Conservation (phyloP, 257 asterid species). For the Lantana camara region DNA sequence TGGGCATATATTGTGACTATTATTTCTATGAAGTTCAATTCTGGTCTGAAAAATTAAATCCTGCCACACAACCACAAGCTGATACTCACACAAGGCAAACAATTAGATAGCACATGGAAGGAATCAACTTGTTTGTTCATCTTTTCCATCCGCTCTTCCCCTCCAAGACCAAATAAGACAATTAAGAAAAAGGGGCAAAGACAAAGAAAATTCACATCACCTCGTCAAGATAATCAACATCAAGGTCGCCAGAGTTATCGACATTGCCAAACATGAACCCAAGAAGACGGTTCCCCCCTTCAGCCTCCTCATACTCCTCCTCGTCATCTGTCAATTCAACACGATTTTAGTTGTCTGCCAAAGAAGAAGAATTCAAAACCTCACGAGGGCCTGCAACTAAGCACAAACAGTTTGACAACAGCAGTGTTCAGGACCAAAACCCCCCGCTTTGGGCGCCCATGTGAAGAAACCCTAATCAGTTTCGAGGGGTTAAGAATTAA, state of each 20-base stretch:
- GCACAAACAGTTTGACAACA: slow-evolving; percentile 3
- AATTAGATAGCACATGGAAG: not conserved
- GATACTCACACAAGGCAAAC: not conserved
- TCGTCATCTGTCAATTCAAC: slow-evolving; percentile 73
- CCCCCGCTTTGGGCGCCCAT: not conserved
- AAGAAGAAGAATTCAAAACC: slow-evolving; percentile 25
- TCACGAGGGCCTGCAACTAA: slow-evolving; percentile 18
- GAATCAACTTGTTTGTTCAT: not conserved
- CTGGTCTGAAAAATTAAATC: slow-evolving; percentile 1
- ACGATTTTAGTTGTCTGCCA: slow-evolving; percentile 6
- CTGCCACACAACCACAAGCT: not conserved
- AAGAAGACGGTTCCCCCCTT: slow-evolving; percentile 78
- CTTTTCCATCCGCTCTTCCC: not conserved
- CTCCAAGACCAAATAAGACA: slow-evolving; percentile 7
- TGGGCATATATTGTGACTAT: not conserved
- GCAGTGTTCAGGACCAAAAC: not conserved
- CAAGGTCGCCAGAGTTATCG: slow-evolving; percentile 94
- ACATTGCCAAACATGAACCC: slow-evolving; percentile 99
- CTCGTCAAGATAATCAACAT: slow-evolving; percentile 98
- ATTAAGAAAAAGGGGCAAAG: not conserved
- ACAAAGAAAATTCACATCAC: slow-evolving; percentile 46
- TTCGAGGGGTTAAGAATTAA: slow-evolving; percentile 17
- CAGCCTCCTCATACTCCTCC: slow-evolving; percentile 89
- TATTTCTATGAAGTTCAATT: slow-evolving; percentile 15
- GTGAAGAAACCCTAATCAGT: slow-evolving; percentile 36